Evolutionary conservation across 1,139 yeast species (phyloP), one percentile per base, ranked within the genome.

Genomic region (Geotrichum siamense): DNA sequence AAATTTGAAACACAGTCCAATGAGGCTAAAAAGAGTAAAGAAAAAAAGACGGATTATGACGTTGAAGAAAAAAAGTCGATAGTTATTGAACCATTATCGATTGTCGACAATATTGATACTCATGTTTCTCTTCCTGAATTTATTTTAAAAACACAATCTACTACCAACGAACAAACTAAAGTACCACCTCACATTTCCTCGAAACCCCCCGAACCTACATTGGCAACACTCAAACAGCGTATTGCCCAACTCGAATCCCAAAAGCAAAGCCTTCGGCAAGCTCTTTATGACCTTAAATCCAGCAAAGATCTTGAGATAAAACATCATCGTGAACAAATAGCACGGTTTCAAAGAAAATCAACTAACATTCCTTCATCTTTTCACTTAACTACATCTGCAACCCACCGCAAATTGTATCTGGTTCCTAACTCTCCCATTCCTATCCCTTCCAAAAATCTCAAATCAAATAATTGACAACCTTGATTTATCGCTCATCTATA

Each of bases 231-330:
- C 8, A 28, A 28, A 15, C 35, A 48, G 13, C 39, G 67, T 25
- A 45, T 55, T 40, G 49, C 48, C 33, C 54, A 57, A 17, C 61
- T 76, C 48, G 74, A 70, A 49, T 60, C 61, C 16, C 85, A 79
- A 59, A 60, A 81, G 36, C 80, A 78, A 47, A 81, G 75, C 43
- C 65, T 79, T 40, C 65, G 83, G 23, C 81, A 76, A 42, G 79
- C 76, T 0, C 53, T 69, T 40, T 59, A 57, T 32, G 57, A 62
- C 21, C 55, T 67, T 45, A 59, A 64, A 38, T 63, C 59, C 30
- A 61, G 65, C 35, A 61, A 60, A 38, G 68, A 66, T 27, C 51
- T 61, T 47, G 70, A 68, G 47, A 49, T 50, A 50, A 46, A 57
- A 51, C 54, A 50, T 47, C 44, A 70, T 72, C 16, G 61, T 63